Conservation (phyloP, 345 rosid species). For the Erysimum cheiranthoides region DNA sequence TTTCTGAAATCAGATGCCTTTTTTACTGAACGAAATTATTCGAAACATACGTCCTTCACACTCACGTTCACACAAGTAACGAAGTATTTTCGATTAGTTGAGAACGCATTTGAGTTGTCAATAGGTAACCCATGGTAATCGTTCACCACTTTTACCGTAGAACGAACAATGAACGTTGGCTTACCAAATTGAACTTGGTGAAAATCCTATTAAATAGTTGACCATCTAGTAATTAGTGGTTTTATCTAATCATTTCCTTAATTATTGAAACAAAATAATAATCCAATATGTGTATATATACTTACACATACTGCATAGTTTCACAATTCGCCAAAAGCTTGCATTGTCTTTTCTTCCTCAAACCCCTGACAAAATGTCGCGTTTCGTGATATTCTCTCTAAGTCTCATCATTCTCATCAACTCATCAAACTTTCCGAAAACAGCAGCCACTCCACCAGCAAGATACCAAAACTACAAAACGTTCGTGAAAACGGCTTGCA, state of each 20-base stretch:
- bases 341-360: conserved; percentile 13
- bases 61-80: no score
- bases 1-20: no score
- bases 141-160: no score
- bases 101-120: no score
- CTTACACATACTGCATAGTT: neutral
- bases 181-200: no score
- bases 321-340: conserved; percentile 21
- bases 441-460: conserved; percentile 43
- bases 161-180: no score
- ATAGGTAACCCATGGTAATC: no score
- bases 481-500: conserved; percentile 61
- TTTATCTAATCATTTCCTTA: neutral
- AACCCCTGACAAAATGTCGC: conserved; percentile 37
- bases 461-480: conserved; percentile 45
- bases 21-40: no score
- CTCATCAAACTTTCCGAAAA: conserved; percentile 15
- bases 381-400: conserved; percentile 27
- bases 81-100: no score
- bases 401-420: conserved; percentile 33
- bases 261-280: neutral
- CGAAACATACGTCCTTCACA: neutral
- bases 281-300: neutral
- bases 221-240: no score
- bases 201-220: no score